phyloP scores from a whole-genome alignment of 352 stramenopile species.

The Globisporangium cylindrosporum region DNA sequence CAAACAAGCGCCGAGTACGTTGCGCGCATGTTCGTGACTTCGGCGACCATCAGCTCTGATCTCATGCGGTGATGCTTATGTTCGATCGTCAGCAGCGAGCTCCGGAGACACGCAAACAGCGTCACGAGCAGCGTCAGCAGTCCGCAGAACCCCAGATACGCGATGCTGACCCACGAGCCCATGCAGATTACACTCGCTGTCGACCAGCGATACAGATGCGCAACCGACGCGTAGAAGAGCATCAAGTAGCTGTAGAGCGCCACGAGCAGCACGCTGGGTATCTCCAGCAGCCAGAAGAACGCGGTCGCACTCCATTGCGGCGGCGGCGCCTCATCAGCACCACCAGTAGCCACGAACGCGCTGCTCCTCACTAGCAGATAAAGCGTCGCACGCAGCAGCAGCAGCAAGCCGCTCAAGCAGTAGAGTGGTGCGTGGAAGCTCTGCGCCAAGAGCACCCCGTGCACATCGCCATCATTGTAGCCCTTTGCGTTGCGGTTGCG shows the following conservation, averaged over 20 bases:
- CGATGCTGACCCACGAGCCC: not conserved
- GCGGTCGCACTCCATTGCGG: not conserved
- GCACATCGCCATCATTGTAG: too few relatives aligned
- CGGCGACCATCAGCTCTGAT: not conserved
- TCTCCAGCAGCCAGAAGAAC: conserved; percentile 35
- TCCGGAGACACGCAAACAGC: conserved; percentile 10
- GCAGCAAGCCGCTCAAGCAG: conserved; percentile 16
- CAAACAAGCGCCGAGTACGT: conserved; percentile 13
- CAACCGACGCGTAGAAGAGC: conserved; percentile 28
- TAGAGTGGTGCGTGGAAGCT: conserved; percentile 32
- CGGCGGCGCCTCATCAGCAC: not conserved
- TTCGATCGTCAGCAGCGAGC: not conserved
- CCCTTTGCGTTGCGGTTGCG: not conserved
- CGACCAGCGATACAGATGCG: conserved; percentile 22
- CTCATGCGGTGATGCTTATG: not conserved
- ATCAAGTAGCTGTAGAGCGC: conserved; percentile 31
- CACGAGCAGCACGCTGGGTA: conserved; percentile 26
- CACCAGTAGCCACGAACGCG: not conserved
- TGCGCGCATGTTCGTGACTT: not conserved
- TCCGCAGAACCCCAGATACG: conserved; percentile 1
- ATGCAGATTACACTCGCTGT: not conserved
- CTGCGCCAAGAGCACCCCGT: conserved; percentile 21
- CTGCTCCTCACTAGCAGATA: conserved; percentile 11
- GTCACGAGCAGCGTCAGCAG: conserved; percentile 5
- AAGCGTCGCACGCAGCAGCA: conserved; percentile 26